Base-by-base conservation (phyloP, 31 red algal genomes). In the Porphyra umbilicalis region DNA sequence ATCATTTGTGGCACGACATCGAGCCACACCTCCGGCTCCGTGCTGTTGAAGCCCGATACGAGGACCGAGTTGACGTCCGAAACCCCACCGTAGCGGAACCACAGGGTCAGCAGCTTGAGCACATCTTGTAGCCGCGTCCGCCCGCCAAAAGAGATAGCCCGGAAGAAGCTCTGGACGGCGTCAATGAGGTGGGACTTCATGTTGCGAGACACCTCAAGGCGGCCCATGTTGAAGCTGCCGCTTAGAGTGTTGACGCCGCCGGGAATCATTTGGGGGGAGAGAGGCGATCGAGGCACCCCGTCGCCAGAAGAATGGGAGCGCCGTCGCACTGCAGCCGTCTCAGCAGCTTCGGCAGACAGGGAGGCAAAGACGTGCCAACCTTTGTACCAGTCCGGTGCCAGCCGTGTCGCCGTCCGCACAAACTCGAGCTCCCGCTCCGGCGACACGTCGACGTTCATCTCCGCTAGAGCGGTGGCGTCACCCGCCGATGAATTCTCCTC, bases 1-100 rank as follows among this genome's bases (percentile, higher is more conserved):
- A 99, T 94, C 35, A 99, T 96, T 90, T 99, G 93, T 14, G 97
- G 97, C 35, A 99, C 93, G 34, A 99, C 93, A 77, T 94, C 97
- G 25, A 99, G 90, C 97, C 97, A 99, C 81, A 86, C 86, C 16
- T 90, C 89, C 42, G 90, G 87, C 75, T 96, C 91, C 20, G 97
- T 92, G 7, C 38, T 74, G 76, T 79, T 79, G 78, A 99, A 96
- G 35, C 92, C 87, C 32, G 82, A 36, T 34, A 91, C 85, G 39
- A 99, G 88, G 18, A 88, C 84, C 10, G 80, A 82, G 76, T 94
- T 82, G 18, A 94, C 82, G 74, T 85, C 77, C 2, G 86, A 82
- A 74, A 92, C 79, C 14, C 90, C 94, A 38, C 97, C 94, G 71
- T 96, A 99, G 30, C 92, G 90, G 81, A 99, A 99, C 97, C 97